phyloP scores from a whole-genome alignment of 805 yeast species.

The Wickerhamomyces hampshirensis region DNA sequence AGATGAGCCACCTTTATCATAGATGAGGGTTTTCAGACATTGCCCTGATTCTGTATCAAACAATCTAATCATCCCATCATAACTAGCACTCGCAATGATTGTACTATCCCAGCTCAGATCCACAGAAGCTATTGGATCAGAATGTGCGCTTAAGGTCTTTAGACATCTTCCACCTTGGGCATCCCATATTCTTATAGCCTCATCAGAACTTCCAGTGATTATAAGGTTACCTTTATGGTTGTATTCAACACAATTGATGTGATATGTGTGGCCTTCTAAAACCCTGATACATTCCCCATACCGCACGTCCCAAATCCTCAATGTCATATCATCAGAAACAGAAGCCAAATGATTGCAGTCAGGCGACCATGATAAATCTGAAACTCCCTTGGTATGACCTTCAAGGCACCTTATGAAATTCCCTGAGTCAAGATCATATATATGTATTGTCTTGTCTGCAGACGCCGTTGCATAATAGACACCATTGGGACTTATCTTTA shows the following conservation, averaged over 20 bases:
- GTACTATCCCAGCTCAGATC: constrained; percentile 77
- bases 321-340: constrained; percentile 80
- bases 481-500: constrained; percentile 62
- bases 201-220: constrained; percentile 84
- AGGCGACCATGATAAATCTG: constrained; percentile 76
- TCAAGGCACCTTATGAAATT: constrained; percentile 27
- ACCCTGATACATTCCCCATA: constrained; percentile 46
- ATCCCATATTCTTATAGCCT: constrained; percentile 90
- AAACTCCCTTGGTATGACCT: constrained; percentile 70
- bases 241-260: constrained; percentile 68
- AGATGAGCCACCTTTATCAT: constrained; percentile 68
- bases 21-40: constrained; percentile 84
- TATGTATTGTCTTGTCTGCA: constrained; percentile 51
- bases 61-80: constrained; percentile 84
- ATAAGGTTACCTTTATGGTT: constrained; percentile 72
- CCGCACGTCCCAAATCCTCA: constrained; percentile 64
- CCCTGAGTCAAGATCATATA: constrained; percentile 47
- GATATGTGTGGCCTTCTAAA: constrained; percentile 71
- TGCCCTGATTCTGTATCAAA: constrained; percentile 89
- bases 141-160: constrained; percentile 84
- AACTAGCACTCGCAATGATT: constrained; percentile 78
- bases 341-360: constrained; percentile 70
- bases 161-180: constrained; percentile 61
- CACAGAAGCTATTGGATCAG: constrained; percentile 80
- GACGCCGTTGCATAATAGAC: constrained; percentile 50